phyloP scores from a whole-genome alignment of 1,284 basidiomycete species.

The Porogramme epimiltina region DNA sequence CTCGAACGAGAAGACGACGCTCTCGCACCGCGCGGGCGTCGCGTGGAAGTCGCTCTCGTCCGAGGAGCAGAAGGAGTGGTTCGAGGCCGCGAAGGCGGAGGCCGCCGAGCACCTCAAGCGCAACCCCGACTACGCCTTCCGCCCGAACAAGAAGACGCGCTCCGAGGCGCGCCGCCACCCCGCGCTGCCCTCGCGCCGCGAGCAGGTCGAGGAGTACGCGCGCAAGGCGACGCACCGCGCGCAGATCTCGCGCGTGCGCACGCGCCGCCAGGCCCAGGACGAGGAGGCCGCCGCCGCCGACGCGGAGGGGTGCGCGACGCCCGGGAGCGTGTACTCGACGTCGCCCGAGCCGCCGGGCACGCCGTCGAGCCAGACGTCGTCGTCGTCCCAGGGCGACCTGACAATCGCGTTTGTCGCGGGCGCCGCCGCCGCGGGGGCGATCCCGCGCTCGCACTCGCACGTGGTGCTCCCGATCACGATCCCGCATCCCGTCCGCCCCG shows the following conservation, averaged over 20 bases:
- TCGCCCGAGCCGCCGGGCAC: slow-evolving; percentile 25
- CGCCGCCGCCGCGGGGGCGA: neutral
- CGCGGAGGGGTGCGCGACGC: slow-evolving; percentile 9
- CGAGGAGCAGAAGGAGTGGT: slow-evolving; percentile 50
- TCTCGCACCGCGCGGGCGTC: slow-evolving; percentile 64
- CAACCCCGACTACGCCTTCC: slow-evolving; percentile 63
- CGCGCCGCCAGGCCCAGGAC: neutral
- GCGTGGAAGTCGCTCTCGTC: slow-evolving; percentile 55
- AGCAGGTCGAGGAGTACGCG: slow-evolving; percentile 29
- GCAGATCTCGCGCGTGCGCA: neutral
- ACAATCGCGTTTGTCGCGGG: neutral
- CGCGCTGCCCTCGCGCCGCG: slow-evolving; percentile 22
- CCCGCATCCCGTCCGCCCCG: neutral
- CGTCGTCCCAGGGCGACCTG: no score
- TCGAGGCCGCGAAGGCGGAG: slow-evolving; percentile 50
- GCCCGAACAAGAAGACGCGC: slow-evolving; percentile 38
- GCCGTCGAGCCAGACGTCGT: slow-evolving; percentile 1
- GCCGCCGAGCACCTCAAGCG: slow-evolving; percentile 50
- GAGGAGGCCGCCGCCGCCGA: neutral
- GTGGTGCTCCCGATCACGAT: slow-evolving; percentile 7
- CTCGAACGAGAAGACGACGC: slow-evolving; percentile 40
- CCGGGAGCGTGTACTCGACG: slow-evolving; percentile 17
- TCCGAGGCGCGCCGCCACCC: slow-evolving; percentile 9
- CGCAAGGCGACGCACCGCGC: slow-evolving; percentile 15
- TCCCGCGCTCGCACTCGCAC: slow-evolving; percentile 1